A percentile compares a stretch with the other conserved stretches of the same genome.
phyloP scores from a whole-genome alignment of 164 flowering plant genomes.

The Litsea cubeba region DNA sequence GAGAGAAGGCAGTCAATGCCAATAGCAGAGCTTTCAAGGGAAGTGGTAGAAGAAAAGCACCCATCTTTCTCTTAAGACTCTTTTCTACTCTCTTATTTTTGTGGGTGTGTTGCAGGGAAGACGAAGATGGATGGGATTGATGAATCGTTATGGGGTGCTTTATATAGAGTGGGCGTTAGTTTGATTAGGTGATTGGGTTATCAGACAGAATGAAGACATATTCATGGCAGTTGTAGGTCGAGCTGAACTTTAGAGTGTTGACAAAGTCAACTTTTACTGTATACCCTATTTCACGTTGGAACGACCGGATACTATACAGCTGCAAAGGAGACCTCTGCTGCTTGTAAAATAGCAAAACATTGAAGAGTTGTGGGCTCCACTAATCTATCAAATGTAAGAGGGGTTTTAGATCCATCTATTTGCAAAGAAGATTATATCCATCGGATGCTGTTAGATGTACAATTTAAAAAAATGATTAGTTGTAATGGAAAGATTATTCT shows the following conservation, averaged over 20 bases:
- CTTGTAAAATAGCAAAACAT: no score
- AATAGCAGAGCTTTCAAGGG: slow-evolving; percentile 6
- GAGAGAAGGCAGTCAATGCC: slow-evolving; percentile 7
- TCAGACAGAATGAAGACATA: background rate
- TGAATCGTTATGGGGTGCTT: background rate
- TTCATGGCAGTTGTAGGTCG: slow-evolving; percentile 8
- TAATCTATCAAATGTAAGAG: no score
- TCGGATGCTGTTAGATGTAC: no score
- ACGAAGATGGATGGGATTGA: background rate
- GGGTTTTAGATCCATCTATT: no score
- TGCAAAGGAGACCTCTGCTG: no score
- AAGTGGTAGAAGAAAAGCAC: slow-evolving; percentile 1
- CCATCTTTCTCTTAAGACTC: slow-evolving; percentile 20
- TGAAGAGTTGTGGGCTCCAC: no score
- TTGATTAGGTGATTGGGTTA: slow-evolving; percentile 3
- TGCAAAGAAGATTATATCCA: no score
- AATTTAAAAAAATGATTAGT: no score
- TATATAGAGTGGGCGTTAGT: slow-evolving; percentile 2
- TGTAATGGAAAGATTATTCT: no score
- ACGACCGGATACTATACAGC: no score
- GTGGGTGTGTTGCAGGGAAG: background rate
- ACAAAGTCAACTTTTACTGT: background rate
- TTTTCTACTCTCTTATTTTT: background rate
- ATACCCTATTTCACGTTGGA: background rate
- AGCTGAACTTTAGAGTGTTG: slow-evolving; percentile 8